Conservation (phyloP, 2,329 filamentous ascomycete species). For the Capronia coronata region DNA sequence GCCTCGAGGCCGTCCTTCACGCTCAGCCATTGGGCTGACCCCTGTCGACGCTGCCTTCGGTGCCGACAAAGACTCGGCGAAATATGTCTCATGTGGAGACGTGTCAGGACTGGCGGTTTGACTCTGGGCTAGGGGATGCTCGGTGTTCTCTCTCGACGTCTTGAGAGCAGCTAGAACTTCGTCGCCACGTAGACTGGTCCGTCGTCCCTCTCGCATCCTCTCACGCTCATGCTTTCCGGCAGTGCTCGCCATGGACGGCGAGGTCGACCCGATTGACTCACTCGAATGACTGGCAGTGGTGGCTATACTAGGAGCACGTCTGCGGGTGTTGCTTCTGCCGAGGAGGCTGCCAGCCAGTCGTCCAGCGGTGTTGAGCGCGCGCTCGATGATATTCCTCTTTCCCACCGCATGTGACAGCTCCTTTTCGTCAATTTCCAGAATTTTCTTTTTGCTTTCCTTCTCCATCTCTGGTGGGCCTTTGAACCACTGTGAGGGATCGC, state of each 20-base stretch:
- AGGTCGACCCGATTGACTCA: constrained; percentile 51
- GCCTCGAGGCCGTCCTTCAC: constrained; percentile 33
- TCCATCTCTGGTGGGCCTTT: constrained; percentile 89
- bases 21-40: constrained; percentile 26
- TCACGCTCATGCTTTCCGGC: constrained; percentile 49
- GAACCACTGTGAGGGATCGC: constrained; percentile 73
- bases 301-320: constrained; percentile 49
- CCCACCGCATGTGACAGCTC: constrained; percentile 88
- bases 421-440: constrained; percentile 75
- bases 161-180: constrained; percentile 50
- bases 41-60: constrained; percentile 20
- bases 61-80: constrained; percentile 24
- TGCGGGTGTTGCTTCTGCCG: constrained; percentile 36
- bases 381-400: constrained; percentile 78
- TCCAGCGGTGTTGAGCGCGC: constrained; percentile 47
- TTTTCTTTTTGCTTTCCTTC: constrained; percentile 68
- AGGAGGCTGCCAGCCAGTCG: constrained; percentile 65
- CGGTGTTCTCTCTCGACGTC: constrained; percentile 47
- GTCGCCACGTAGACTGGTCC: constrained; percentile 54
- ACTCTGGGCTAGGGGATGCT: constrained; percentile 71
- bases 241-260: constrained; percentile 49
- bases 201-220: constrained; percentile 33
- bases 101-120: constrained; percentile 61
- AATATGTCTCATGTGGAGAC: constrained; percentile 36
- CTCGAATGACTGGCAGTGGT: constrained; percentile 49